Evolutionary conservation across 139 green algal genomes (phyloP).

Genomic region (Spirogloea muscicola): DNA sequence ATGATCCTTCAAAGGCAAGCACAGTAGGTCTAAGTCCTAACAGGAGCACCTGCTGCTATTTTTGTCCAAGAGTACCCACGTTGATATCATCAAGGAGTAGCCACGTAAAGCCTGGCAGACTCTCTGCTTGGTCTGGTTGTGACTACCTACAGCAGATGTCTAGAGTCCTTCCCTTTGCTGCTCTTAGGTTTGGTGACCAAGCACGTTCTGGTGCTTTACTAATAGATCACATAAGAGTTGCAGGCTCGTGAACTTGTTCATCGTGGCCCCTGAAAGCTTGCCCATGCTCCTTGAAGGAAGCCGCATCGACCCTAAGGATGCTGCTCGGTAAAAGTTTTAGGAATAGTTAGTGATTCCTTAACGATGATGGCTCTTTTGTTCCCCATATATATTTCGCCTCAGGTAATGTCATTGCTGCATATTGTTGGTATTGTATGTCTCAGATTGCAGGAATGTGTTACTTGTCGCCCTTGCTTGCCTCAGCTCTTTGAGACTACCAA

Average conservation of each 20-base stretch:
- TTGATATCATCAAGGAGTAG: too few species aligned
- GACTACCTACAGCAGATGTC: neutral
- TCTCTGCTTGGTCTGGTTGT: neutral
- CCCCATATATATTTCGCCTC: too few species aligned
- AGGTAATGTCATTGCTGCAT: too few species aligned
- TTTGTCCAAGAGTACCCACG: constrained; percentile 6
- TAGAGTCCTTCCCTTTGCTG: neutral
- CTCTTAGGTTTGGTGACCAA: neutral
- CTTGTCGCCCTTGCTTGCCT: too few species aligned
- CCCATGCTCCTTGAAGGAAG: constrained; percentile 64
- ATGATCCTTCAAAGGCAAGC: neutral
- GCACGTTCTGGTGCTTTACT: neutral
- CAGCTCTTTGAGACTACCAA: too few species aligned
- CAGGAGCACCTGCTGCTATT: neutral
- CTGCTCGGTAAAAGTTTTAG: too few species aligned
- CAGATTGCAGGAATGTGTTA: too few species aligned
- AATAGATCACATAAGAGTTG: neutral
- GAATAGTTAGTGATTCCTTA: too few species aligned
- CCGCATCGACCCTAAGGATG: constrained; percentile 21
- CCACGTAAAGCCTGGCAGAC: neutral
- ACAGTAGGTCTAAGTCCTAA: neutral
- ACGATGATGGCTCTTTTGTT: too few species aligned
- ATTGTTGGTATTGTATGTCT: too few species aligned
- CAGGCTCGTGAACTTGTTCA: constrained; percentile 65
- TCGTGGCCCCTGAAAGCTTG: constrained; percentile 72